Evolutionary conservation across 2,329 filamentous ascomycete genomes (phyloP).

Genomic region (Sporothrix schenckii): DNA sequence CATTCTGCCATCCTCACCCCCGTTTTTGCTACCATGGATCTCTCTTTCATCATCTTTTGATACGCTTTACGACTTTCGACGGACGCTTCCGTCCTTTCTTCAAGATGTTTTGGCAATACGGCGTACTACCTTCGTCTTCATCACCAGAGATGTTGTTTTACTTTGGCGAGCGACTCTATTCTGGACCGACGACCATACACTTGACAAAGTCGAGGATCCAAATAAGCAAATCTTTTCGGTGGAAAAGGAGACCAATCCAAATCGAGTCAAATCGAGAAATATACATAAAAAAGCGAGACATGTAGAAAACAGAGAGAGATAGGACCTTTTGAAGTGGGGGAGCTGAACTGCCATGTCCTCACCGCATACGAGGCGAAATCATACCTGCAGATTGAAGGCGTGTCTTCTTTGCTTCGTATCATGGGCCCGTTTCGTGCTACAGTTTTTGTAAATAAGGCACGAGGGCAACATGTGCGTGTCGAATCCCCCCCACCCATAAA

Average conservation of each 20-base stretch:
- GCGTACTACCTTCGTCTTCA: neutral
- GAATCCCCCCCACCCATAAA: neutral
- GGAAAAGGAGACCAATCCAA: neutral
- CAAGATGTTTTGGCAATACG: neutral
- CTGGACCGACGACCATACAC: neutral
- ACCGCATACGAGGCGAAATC: neutral
- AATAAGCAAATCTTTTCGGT: neutral
- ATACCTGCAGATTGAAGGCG: neutral
- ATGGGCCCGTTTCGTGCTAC: neutral
- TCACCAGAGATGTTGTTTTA: neutral
- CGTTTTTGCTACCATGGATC: neutral
- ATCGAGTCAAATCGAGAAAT: neutral
- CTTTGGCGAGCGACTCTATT: neutral
- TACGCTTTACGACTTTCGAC: too few relatives aligned
- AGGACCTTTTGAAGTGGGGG: constrained; percentile 15
- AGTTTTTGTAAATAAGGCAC: neutral
- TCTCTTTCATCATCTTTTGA: neutral
- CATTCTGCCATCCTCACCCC: neutral
- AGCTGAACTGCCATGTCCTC: neutral
- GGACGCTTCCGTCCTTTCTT: neutral
- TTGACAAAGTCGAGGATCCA: neutral
- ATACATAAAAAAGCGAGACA: neutral
- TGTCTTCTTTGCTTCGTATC: neutral
- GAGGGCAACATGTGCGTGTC: neutral
- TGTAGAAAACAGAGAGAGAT: neutral